Evolutionary conservation across 805 yeast species (phyloP), one percentile per base, ranked within the genome.

Genomic region (Candida orba): DNA sequence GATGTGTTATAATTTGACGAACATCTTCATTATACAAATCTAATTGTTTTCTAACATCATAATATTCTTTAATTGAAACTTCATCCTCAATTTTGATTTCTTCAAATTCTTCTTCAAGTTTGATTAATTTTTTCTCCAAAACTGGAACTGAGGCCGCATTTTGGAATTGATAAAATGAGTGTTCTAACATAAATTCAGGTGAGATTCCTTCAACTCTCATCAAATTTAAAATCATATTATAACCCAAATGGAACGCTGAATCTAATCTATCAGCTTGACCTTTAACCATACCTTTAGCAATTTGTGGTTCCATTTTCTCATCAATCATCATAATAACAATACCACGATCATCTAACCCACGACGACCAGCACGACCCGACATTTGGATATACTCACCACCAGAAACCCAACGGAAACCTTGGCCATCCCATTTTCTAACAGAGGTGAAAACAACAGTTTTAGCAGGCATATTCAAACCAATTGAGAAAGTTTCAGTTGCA

Each of bases 361-460:
- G 86, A 73, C 99, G 90, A 56, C 99, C 99, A 20, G 99, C 99
- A 66, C 99, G 81, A 52, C 99, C 99, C 37, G 96, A 87, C 99
- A 93, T 93, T 69, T 93, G 99, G 60, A 93, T 93, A 66, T 93
- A 93, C 68, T 93, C 99, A 71, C 99, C 99, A 47, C 99, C 99
- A 44, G 96, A 86, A 29, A 93, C 97, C 99, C 99, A 93, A 67
- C 99, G 81, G 73, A 91, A 89, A 17, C 91, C 95, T 50, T 78
- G 80, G 56, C 99, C 99, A 68, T 93, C 99, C 95, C 97, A 93
- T 64, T 93, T 93, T 61, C 99, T 79, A 18, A 93, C 99, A 30
- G 91, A 86, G 0, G 99, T 93, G 65, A 93, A 93, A 3, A 93
- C 99, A 37, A 93, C 99, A 0, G 99, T 93, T 58, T 93, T 93